Evolutionary conservation across 2,329 filamentous ascomycete species (phyloP).

Genomic region (Cytospora chrysosperma): DNA sequence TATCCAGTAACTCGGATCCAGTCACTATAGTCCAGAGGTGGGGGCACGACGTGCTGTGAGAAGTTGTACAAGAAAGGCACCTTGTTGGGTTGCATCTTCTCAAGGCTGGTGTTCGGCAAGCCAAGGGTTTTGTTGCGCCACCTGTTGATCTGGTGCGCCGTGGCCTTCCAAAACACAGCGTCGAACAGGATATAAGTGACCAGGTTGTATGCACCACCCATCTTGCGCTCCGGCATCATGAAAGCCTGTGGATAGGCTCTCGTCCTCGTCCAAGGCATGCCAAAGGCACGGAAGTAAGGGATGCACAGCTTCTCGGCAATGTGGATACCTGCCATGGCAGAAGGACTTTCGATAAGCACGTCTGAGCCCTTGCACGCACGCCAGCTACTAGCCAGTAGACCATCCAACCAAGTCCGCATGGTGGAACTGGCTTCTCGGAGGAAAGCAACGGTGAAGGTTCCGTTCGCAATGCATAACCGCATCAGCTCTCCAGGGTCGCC

Average conservation of each 20-base stretch:
- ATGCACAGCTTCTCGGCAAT: slow-evolving; percentile 91
- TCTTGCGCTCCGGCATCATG: slow-evolving; percentile 86
- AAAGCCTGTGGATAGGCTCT: slow-evolving; percentile 96
- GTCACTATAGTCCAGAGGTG: slow-evolving; percentile 91
- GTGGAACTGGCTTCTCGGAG: slow-evolving; percentile 81
- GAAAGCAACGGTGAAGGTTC: slow-evolving; percentile 94
- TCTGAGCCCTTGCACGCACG: slow-evolving; percentile 82
- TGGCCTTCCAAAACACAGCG: slow-evolving; percentile 94
- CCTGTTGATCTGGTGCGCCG: slow-evolving; percentile 83
- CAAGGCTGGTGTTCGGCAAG: slow-evolving; percentile 76
- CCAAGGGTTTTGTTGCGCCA: slow-evolving; percentile 84
- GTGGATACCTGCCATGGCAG: slow-evolving; percentile 96
- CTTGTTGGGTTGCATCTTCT: slow-evolving; percentile 93
- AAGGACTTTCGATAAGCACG: slow-evolving; percentile 90
- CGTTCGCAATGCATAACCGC: slow-evolving; percentile 93
- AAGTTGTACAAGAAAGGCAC: slow-evolving; percentile 99
- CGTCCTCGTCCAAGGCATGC: slow-evolving; percentile 98
- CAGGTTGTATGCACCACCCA: slow-evolving; percentile 94
- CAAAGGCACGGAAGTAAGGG: slow-evolving; percentile 95
- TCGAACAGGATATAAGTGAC: slow-evolving; percentile 96
- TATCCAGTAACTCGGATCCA: slow-evolving; percentile 98
- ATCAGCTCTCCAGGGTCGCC: slow-evolving; percentile 94
- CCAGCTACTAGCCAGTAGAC: slow-evolving; percentile 80
- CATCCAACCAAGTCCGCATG: slow-evolving; percentile 94
- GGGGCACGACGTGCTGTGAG: slow-evolving; percentile 88